Evolutionary conservation across 2,329 filamentous ascomycete species (phyloP).

Genomic region (Endocalyx cinctus): DNA sequence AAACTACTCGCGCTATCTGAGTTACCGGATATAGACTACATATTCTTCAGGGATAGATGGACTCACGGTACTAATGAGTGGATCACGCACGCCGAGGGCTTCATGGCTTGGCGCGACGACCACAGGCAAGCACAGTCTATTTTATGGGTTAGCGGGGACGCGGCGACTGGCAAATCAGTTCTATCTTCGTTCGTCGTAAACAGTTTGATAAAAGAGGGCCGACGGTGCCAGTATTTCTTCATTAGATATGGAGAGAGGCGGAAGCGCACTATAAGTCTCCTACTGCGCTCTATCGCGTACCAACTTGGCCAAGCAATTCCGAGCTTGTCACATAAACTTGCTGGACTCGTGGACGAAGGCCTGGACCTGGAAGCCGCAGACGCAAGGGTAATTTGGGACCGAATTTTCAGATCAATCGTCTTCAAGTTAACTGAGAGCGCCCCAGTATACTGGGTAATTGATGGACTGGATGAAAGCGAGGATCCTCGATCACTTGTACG

Average conservation of each 20-base stretch:
- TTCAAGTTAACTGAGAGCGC: conserved; percentile 15
- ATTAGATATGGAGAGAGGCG: conserved; percentile 8
- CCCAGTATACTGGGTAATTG: conserved; percentile 34
- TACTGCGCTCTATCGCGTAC: conserved; percentile 27
- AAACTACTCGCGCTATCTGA: conserved; percentile 8
- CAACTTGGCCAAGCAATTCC: conserved; percentile 22
- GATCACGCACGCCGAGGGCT: conserved; percentile 5
- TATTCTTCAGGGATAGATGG: conserved; percentile 14
- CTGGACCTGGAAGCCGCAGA: conserved; percentile 22
- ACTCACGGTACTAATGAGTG: conserved; percentile 8
- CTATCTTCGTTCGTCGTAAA: conserved; percentile 15
- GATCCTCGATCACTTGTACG: conserved; percentile 20
- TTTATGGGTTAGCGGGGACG: conserved; percentile 9
- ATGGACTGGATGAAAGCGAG: conserved; percentile 34
- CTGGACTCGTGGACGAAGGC: conserved; percentile 16
- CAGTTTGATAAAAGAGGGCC: conserved; percentile 6
- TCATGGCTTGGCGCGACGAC: conserved; percentile 5
- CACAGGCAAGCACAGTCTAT: neutral
- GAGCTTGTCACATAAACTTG: conserved; percentile 15
- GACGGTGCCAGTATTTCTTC: conserved; percentile 14
- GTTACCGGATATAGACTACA: conserved; percentile 10
- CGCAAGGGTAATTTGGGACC: conserved; percentile 24
- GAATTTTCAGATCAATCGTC: conserved; percentile 25
- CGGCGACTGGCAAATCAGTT: conserved; percentile 16
- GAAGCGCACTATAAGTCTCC: conserved; percentile 12